Percentiles rank a stretch among this genome's conserved stretches.
Conservation (phyloP, 805 yeast species). For the Kurtzmaniella fragi region DNA sequence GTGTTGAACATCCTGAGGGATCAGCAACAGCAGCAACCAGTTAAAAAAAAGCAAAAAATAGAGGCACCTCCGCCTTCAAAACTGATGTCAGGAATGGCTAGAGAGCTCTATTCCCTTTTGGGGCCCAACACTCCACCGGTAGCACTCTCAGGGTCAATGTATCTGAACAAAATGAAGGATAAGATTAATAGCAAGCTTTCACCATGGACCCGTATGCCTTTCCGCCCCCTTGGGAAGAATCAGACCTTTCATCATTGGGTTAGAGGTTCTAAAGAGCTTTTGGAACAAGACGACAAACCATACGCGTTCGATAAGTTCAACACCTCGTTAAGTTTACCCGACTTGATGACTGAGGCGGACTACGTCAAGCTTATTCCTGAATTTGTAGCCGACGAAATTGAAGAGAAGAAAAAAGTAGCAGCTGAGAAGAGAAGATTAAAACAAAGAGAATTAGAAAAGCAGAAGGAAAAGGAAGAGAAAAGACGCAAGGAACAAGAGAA, state of each 20-base stretch:
- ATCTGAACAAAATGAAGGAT: constrained; percentile 52
- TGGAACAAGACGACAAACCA: constrained; percentile 33
- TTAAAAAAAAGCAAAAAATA: constrained; percentile 36
- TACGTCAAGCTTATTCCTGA: constrained; percentile 49
- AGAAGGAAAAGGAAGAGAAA: constrained; percentile 9
- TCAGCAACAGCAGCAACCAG: constrained; percentile 29
- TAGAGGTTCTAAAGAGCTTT: constrained; percentile 55
- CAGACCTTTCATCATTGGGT: constrained; percentile 74
- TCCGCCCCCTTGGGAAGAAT: constrained; percentile 50
- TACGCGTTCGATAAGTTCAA: constrained; percentile 75
- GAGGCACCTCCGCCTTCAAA: constrained; percentile 13
- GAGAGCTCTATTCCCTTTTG: constrained; percentile 81
- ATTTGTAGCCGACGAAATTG: constrained; percentile 21
- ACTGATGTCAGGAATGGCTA: constrained; percentile 66
- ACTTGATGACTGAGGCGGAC: constrained; percentile 54
- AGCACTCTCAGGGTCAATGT: constrained; percentile 17
- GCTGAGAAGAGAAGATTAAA: constrained; percentile 11
- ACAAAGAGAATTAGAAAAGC: constrained; percentile 9
- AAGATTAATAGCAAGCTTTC: constrained; percentile 63
- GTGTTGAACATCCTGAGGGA: constrained; percentile 65
- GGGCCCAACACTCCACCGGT: constrained; percentile 92
- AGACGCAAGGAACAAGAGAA: constrained; percentile 2
- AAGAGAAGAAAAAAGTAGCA: constrained; percentile 10
- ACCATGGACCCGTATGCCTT: constrained; percentile 75
- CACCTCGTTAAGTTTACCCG: constrained; percentile 64